Base-by-base conservation (phyloP, 129 eudicot genomes). In the Escallonia herrerae region DNA sequence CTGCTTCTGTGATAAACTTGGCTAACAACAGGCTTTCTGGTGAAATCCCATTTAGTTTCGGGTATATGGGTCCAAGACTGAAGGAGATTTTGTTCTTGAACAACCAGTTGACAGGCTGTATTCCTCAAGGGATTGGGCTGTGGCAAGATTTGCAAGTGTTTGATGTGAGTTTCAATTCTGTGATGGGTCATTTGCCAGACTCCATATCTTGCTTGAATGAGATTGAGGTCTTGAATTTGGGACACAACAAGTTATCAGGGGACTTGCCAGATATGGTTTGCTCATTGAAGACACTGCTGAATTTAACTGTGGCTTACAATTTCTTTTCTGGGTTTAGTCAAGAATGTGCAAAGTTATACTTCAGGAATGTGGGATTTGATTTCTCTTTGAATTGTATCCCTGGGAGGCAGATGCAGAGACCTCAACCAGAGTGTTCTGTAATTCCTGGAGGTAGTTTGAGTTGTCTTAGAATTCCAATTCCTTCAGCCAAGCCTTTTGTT, bases 161-260 rank as follows among this genome's bases (percentile, higher is more conserved):
- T 45, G 98, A 91, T 73, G 83, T 78, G 61, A 88, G 98, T 68
- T 81, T 48, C 12, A 91, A 91, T 15, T 83, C 96, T 12, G 40
- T 91, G 40, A 87, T 81, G 86, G 98, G 98, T 50, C 96, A 88
- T 77, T 62, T 91, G 67, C 98, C 98, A 2, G 96, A 87, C 65
- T 74, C 98, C 0, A 37, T 91, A 42, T 91, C 98, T 13, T 91
- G 98, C 61, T 82, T 91, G 70, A 76, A 57, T 33, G 87, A 76
- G 8, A 91, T 91, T 68, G 91, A 91, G 15, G 91, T 91, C 10
- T 60, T 91, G 33, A 87, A 91, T 59, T 79, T 91, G 57, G 98
- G 78, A 7, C 95, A 83, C 62, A 91, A 91, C 60, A 82, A 79
- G 80, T 70, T 91, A 40, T 87, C 96, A 8, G 98, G 98, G 60